phyloP scores from a whole-genome alignment of 1,284 basidiomycete species.

The Rhodotorula sp. region DNA sequence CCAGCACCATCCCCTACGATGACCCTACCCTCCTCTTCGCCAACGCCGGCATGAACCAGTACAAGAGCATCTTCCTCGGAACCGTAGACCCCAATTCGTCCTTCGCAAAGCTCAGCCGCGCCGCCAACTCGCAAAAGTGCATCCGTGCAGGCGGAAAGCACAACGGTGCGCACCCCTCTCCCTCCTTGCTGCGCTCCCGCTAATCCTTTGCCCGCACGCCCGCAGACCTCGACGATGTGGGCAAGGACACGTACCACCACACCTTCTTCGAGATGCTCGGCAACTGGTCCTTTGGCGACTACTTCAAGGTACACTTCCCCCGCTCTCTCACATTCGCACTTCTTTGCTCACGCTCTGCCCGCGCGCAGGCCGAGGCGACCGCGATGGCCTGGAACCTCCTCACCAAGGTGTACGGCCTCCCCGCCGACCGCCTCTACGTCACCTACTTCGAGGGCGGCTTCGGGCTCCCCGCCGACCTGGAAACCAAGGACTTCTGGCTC shows the following conservation, averaged over 20 bases:
- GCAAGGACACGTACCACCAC: conserved; percentile 77
- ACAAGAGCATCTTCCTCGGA: conserved; percentile 94
- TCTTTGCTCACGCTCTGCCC: background rate
- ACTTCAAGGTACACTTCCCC: conserved; percentile 81
- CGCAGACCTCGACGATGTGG: conserved; percentile 93
- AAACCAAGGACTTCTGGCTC: conserved; percentile 80
- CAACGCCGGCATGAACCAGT: conserved; percentile 96
- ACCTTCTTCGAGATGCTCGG: conserved; percentile 99
- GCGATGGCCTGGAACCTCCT: conserved; percentile 91
- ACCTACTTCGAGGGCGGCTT: conserved; percentile 96
- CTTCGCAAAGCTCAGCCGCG: conserved; percentile 84
- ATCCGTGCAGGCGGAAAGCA: conserved; percentile 98
- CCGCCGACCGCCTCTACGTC: conserved; percentile 89
- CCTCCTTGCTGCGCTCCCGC: background rate
- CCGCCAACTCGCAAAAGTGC: conserved; percentile 95
- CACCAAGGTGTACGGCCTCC: conserved; percentile 82
- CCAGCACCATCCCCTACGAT: conserved; percentile 92
- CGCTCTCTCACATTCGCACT: background rate
- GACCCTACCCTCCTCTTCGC: conserved; percentile 88
- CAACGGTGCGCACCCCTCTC: conserved; percentile 66
- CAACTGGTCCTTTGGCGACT: conserved; percentile 99
- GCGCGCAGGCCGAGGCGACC: conserved; percentile 80
- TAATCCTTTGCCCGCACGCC: background rate
- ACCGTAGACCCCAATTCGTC: conserved; percentile 91
- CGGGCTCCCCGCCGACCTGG: conserved; percentile 84